Evolutionary conservation across 2,329 filamentous ascomycete species (phyloP).

Genomic region (Orbilia brochopaga): DNA sequence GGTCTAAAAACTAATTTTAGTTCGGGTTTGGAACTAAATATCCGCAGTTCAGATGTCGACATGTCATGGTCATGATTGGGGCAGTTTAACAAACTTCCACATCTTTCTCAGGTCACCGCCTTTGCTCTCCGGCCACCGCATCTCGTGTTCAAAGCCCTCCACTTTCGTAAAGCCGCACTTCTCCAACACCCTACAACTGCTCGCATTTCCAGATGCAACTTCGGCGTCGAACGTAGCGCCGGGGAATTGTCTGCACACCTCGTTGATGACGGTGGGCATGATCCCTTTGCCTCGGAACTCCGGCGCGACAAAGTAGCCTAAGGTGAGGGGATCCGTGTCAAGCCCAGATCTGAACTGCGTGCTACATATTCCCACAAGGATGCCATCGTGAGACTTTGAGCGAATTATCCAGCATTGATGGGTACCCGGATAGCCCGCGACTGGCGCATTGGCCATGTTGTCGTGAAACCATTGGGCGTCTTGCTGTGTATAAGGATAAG

Average conservation of each 20-base stretch:
- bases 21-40: too few species aligned
- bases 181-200: slow-evolving; percentile 34
- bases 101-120: slow-evolving; percentile 31
- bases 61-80: too few species aligned
- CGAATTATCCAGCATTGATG: slow-evolving; percentile 34
- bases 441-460: slow-evolving; percentile 4
- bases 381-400: slow-evolving; percentile 17
- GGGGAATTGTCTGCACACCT: slow-evolving; percentile 32
- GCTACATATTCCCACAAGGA: slow-evolving; percentile 30
- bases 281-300: slow-evolving; percentile 43
- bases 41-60: too few species aligned
- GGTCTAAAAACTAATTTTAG: too few species aligned
- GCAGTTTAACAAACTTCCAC: slow-evolving; percentile 17
- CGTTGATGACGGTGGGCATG: slow-evolving; percentile 19
- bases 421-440: slow-evolving; percentile 19
- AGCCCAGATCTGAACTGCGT: slow-evolving; percentile 8
- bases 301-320: slow-evolving; percentile 41
- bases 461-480: slow-evolving; percentile 45
- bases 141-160: slow-evolving; percentile 8
- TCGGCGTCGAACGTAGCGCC: slow-evolving; percentile 31
- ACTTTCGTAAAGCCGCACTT: slow-evolving; percentile 32
- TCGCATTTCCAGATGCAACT: slow-evolving; percentile 24
- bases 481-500: slow-evolving; percentile 33
- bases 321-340: slow-evolving; percentile 2
- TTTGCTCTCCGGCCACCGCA: slow-evolving; percentile 40